Evolutionary conservation across 352 stramenopile species (phyloP).

Genomic region (Globisporangium paddicum): DNA sequence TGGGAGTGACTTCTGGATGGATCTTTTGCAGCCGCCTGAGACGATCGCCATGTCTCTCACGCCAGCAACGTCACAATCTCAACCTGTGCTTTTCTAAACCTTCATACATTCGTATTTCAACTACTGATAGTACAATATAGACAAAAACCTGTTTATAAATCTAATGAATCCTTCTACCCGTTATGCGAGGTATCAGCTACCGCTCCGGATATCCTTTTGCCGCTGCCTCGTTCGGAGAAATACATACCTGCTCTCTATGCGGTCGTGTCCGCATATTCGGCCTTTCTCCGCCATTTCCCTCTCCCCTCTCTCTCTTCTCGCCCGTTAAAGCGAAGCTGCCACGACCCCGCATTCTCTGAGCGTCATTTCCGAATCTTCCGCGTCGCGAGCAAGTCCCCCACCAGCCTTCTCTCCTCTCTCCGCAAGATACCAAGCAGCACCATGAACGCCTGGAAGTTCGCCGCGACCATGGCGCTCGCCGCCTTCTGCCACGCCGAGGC

Average conservation of each 20-base stretch:
- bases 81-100: background rate
- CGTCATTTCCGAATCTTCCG: conserved; percentile 15
- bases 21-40: background rate
- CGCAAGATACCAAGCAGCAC: conserved; percentile 3
- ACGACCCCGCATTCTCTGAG: background rate
- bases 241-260: conserved; percentile 5
- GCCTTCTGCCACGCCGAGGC: conserved; percentile 24
- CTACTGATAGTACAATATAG: background rate
- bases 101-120: background rate
- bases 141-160: background rate
- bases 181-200: background rate
- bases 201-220: background rate
- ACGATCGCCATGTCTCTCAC: conserved; percentile 4
- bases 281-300: background rate
- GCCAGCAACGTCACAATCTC: conserved; percentile 1
- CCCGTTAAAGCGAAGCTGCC: background rate
- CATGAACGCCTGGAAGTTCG: conserved; percentile 41
- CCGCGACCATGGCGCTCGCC: conserved; percentile 24
- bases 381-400: conserved; percentile 4
- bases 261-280: background rate
- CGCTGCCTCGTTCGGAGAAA: too few species aligned
- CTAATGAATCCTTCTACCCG: background rate
- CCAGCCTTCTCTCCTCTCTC: background rate
- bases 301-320: background rate
- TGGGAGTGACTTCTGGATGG: background rate